Base-by-base conservation (phyloP, 2,329 filamentous ascomycete species). In the Aspergillus piperis region DNA sequence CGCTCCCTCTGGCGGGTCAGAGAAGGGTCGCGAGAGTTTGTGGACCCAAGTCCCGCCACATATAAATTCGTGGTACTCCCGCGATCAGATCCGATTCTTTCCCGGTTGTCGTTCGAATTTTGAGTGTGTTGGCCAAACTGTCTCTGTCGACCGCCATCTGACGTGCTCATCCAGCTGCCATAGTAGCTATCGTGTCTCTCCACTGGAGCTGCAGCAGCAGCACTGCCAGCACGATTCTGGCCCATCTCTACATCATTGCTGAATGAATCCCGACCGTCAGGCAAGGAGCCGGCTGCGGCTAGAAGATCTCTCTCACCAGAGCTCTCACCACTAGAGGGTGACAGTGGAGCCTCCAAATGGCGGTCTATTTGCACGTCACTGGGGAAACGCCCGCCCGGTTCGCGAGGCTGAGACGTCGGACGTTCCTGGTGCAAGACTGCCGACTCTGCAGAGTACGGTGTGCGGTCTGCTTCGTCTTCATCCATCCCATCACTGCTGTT, bases 311-410 rank as follows among this genome's bases (percentile, higher is more conserved):
- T 81, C 71, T 88, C 87, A 65, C 84, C 87, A 68, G 90, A 93
- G 76, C 88, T 91, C 77, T 88, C 87, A 77, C 87, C 86, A 82
- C 91, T 96, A 83, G 90, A 91, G 62, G 90, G 90, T 73, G 90
- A 92, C 74, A 88, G 82, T 73, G 90, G 86, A 73, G 86, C 88
- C 79, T 92, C 89, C 87, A 92, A 88, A 83, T 90, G 88, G 81
- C 91, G 88, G 77, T 92, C 90, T 76, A 96, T 85, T 81, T 92
- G 88, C 70, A 98, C 82, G 82, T 97, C 93, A 80, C 91, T 96
- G 80, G 94, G 94, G 82, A 99, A 99, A 78, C 93, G 88, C 83
- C 94, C 94, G 88, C 93, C 94, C 88, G 92, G 88, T 84, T 91
- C 87, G 77, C 92, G 88, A 51, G 75, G 73, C 59, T 75, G 77